Conservation (phyloP, 371 early-diverging fungal species). For the Apophysomyces sp. region DNA sequence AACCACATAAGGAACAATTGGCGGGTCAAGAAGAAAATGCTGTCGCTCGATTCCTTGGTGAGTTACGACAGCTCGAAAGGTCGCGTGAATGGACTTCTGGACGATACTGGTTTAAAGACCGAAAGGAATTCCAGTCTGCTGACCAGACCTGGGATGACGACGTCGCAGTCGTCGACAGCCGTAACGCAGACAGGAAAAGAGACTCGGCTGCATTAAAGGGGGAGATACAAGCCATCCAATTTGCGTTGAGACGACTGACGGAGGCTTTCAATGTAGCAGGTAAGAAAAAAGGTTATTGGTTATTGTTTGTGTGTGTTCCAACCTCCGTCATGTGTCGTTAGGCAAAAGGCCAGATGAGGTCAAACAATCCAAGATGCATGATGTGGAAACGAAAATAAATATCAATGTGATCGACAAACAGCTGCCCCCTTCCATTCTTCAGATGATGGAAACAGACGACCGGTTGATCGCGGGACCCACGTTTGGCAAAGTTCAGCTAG, state of each 20-base stretch:
- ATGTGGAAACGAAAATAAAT: neutral
- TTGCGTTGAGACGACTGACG: neutral
- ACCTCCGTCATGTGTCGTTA: neutral
- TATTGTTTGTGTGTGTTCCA: neutral
- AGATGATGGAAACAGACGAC: neutral
- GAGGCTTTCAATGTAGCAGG: neutral
- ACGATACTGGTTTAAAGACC: constrained; percentile 8
- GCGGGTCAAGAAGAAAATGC: constrained; percentile 17
- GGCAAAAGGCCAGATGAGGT: neutral
- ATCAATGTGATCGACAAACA: constrained; percentile 10
- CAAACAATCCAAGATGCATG: neutral
- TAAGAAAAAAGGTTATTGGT: constrained; percentile 2
- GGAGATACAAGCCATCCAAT: neutral
- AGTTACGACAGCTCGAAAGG: constrained; percentile 37
- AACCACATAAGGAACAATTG: constrained; percentile 58
- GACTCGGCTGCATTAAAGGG: neutral
- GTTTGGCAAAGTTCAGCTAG: neutral
- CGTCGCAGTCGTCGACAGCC: neutral
- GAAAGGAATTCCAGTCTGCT: neutral
- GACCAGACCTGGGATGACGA: neutral
- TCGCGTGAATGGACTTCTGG: constrained; percentile 1
- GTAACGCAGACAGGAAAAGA: too few relatives aligned
- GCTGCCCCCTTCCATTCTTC: constrained; percentile 6
- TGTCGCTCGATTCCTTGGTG: constrained; percentile 45
- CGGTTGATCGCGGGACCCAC: neutral